Base-by-base conservation (phyloP, 2,329 filamentous ascomycete species). In the Calycina marina region DNA sequence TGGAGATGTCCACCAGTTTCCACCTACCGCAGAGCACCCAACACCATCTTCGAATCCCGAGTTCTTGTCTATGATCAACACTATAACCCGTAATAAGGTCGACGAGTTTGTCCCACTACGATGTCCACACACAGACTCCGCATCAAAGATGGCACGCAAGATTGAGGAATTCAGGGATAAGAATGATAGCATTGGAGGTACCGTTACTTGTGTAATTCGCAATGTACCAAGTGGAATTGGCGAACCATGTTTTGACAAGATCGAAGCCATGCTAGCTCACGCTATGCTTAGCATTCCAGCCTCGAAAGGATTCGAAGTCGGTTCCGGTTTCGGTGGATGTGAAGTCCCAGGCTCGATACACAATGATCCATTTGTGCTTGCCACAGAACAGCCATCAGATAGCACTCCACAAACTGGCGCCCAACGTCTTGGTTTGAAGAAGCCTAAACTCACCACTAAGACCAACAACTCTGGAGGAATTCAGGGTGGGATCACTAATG, bases 391-490 rank as follows among this genome's bases (percentile, higher is more conserved):
- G 3, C 47, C 56, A 11, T 54, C 58, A 5, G n/a, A n/a, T n/a
- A n/a, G n/a, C n/a, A n/a, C n/a, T n/a, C 54, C 65, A n/a, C 57
- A 60, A 15, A 62, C 58, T 2, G 63, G 62, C 11, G 57, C 58
- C 9, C 51, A 55, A 14, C 52, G 51, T 28, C 56, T 58, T 14
- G 63, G 63, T 17, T 55, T 65, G 11, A 56, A 61, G 17, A 60
- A 62, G 37, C 72, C 79, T 12, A 68, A 65, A 40, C 68, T 94
- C 32, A 77, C 75, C 6, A 94, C 88, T 35, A 81, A 79, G 62
- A 94, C 88, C 15, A 96, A 96, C 64, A 85, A 93, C 64, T 88
- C 79, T 2, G 88, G 88, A 9, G 90, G 88, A 42, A 83, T 96
- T 46, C 88, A 96, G 61, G 90, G 88, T 26, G 88, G 88, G 32